Base-by-base conservation (phyloP, 169 alveolate genomes). In the Pseudocohnilembus persalinus region DNA sequence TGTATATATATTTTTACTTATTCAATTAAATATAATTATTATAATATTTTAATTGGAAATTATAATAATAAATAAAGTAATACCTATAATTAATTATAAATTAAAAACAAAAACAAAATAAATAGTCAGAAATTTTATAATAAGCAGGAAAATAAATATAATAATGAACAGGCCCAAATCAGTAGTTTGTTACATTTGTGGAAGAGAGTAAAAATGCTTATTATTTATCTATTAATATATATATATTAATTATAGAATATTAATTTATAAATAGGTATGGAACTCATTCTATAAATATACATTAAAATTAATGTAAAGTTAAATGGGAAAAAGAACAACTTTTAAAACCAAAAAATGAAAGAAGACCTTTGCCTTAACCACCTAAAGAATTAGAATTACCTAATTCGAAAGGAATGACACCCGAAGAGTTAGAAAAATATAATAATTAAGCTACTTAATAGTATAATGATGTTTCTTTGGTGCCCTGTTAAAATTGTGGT, bases 221-320 rank as follows among this genome's bases (percentile, higher is more conserved):
- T 63, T 79, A 20, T 28, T 49, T 20, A 16, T 28, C 20, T 29
- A 25, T 33, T 74, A 1, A 29, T 33, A 76, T 28, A 76, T 29
- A 76, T 32, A 16, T 76, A 31, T 28, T 76, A 49, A 76, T 29
- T 31, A 32, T 31, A n/a, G 34, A 32, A 33, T 31, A 34, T 77
- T 29, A 15, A 35, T 34, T 33, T 33, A 32, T 0, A 35, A 1
- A n/a, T 28, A 79, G 84, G 29, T 79, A 80, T 84, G 97, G 97
- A 20, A 92, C 96, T 25, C 82, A 88, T 28, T 90, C 95, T 33
- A 77, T 94, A 35, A 93, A 91, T 65, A 92, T 94, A 35, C 97
- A 94, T 81, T 78, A 91, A 29, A 91, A 90, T 76, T 82, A 92
- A 68, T 94, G 97, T 77, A 89, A 87, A 79, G 83, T 90, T 76